These are phyloP conservation scores for Sclerotinia minor DNA, from an alignment of 2,329 filamentous ascomycete species.

Conservation along the genomic window DNA sequence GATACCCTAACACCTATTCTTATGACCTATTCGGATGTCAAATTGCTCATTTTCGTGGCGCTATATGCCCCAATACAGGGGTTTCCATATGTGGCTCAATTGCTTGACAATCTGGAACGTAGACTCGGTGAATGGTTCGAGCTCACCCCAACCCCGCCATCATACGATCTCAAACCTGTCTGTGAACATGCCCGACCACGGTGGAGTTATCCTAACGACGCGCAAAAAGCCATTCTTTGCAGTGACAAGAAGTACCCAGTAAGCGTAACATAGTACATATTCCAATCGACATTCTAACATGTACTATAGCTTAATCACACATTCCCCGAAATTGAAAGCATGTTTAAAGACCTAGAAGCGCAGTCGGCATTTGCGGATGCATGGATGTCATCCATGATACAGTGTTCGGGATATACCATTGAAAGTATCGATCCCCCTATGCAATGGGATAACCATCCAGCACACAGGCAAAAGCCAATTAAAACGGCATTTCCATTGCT, in stretches of 20 bases:
- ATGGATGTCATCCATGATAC: constrained; percentile 36
- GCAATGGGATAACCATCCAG: constrained; percentile 38
- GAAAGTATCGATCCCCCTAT: constrained; percentile 36
- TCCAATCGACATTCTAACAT: constrained; percentile 4
- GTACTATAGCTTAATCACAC: constrained; percentile 36
- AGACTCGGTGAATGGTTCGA: constrained; percentile 46
- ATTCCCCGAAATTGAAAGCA: constrained; percentile 33
- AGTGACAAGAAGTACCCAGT: constrained; percentile 39
- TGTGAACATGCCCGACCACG: constrained; percentile 28
- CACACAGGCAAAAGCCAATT: constrained; percentile 35
- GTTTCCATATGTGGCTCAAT: constrained; percentile 35
- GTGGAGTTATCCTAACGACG: constrained; percentile 31
- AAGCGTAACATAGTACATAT: constrained; percentile 13
- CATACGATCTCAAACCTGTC: constrained; percentile 22
- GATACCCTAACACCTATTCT: constrained; percentile 31
- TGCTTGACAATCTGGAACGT: constrained; percentile 35
- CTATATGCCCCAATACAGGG: constrained; percentile 37
- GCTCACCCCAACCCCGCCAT: neutral
- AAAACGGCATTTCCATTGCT: constrained; percentile 45
- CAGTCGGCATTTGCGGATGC: constrained; percentile 34
- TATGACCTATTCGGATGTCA: constrained; percentile 38
- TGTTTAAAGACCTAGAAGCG: constrained; percentile 33
- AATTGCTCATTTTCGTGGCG: constrained; percentile 34
- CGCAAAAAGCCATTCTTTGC: constrained; percentile 37
- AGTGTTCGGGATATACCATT: constrained; percentile 35